phyloP scores from a whole-genome alignment of 2,329 filamentous ascomycete genomes.

The Knufia petricola region DNA sequence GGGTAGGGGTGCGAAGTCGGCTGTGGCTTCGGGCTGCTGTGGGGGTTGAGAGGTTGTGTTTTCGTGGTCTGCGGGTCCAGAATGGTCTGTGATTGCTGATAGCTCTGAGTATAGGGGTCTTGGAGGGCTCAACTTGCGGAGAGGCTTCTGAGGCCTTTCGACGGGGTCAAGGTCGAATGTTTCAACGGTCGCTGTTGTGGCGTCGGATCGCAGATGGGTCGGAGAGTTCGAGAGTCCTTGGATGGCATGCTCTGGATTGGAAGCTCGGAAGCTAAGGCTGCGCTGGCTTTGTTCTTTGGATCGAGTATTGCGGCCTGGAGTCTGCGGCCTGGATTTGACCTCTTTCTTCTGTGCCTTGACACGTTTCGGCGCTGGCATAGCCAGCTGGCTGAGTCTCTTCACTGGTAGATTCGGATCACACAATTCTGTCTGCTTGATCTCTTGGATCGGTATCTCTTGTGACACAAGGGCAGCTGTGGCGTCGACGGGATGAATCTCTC shows the following conservation, averaged over 20 bases:
- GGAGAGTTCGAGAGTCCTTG: neutral
- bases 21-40: neutral
- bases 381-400: neutral
- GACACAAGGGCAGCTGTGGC: neutral
- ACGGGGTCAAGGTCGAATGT: neutral
- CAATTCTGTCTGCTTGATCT: neutral
- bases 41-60: neutral
- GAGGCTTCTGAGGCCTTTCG: neutral
- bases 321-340: neutral
- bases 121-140: neutral
- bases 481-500: neutral
- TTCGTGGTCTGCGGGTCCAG: neutral
- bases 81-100: neutral
- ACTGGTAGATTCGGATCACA: neutral
- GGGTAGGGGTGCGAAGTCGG: neutral
- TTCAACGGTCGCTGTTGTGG: neutral
- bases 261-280: neutral
- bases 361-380: neutral
- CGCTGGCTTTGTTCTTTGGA: neutral
- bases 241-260: neutral
- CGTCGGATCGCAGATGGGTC: neutral
- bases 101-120: slow-evolving; percentile 1
- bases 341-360: neutral
- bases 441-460: neutral
- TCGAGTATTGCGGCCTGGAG: no score